A percentile compares a stretch with the other conserved stretches of the same genome.
phyloP scores from a whole-genome alignment of 192 early-diverging fungal species.

The Podila verticillata region DNA sequence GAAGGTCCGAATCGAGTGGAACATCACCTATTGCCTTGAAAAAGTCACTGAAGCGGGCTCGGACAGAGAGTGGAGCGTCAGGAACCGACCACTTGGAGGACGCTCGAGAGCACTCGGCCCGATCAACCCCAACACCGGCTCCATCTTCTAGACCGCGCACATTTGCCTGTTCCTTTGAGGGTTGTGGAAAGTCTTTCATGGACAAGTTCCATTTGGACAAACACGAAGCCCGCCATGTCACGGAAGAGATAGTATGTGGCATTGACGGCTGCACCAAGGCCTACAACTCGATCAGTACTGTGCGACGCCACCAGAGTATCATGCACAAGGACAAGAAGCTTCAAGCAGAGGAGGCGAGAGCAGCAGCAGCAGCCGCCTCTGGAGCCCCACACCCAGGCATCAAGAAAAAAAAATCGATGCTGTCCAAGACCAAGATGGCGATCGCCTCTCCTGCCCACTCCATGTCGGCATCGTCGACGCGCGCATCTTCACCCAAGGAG shows the following conservation, averaged over 20 bases:
- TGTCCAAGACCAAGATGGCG: background rate
- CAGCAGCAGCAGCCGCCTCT: conserved; percentile 6
- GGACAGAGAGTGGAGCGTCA: conserved; percentile 1
- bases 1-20: background rate
- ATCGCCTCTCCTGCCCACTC: background rate
- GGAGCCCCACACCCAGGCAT: background rate
- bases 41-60: background rate
- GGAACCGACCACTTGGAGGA: background rate
- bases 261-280: conserved; percentile 51
- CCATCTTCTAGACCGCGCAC: conserved; percentile 24
- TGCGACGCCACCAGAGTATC: conserved; percentile 47
- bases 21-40: background rate
- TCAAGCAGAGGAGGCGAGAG: conserved; percentile 2
- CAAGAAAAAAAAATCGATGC: background rate
- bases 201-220: conserved; percentile 48
- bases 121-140: conserved; percentile 9
- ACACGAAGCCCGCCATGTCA: conserved; percentile 46
- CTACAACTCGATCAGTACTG: conserved; percentile 47
- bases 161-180: conserved; percentile 42
- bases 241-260: conserved; percentile 43
- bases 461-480: conserved; percentile 2
- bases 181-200: conserved; percentile 49
- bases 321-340: conserved; percentile 33
- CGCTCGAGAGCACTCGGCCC: background rate
- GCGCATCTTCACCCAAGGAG: background rate